These are phyloP conservation scores for Claviceps africana DNA, from an alignment of 2,329 filamentous ascomycete genomes.

Conservation along the genomic window DNA sequence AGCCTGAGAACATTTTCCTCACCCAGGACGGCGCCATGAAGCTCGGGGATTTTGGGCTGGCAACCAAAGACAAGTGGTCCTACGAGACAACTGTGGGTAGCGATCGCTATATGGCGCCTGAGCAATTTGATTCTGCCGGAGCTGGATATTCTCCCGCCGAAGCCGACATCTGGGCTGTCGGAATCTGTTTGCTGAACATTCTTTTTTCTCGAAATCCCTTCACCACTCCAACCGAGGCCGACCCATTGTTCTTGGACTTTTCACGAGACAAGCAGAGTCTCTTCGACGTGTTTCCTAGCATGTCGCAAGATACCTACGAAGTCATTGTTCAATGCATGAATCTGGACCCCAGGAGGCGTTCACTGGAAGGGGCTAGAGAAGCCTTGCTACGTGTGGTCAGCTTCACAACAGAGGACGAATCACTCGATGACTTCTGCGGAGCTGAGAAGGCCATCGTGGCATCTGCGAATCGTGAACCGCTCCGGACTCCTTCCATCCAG, in stretches of 20 bases:
- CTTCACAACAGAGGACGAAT: slow-evolving; percentile 89
- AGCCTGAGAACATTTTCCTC: slow-evolving; percentile 98
- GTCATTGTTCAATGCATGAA: slow-evolving; percentile 84
- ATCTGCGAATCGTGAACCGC: slow-evolving; percentile 82
- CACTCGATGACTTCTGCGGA: slow-evolving; percentile 83
- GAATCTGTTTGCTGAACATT: slow-evolving; percentile 91
- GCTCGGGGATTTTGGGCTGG: slow-evolving; percentile 89
- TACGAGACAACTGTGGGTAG: slow-evolving; percentile 89
- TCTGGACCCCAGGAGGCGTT: slow-evolving; percentile 79
- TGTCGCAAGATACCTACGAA: slow-evolving; percentile 97
- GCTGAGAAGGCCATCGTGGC: slow-evolving; percentile 64
- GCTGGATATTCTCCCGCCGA: slow-evolving; percentile 83
- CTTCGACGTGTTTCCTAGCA: slow-evolving; percentile 95
- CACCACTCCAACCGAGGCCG: slow-evolving; percentile 75
- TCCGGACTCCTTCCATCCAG: slow-evolving; percentile 88
- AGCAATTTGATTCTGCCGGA: slow-evolving; percentile 84
- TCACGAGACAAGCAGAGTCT: slow-evolving; percentile 85
- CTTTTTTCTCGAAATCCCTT: slow-evolving; percentile 96
- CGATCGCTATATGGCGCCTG: slow-evolving; percentile 97
- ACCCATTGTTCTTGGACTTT: slow-evolving; percentile 87
- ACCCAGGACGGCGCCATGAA: slow-evolving; percentile 80
- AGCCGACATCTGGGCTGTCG: slow-evolving; percentile 94
- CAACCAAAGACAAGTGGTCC: slow-evolving; percentile 79
- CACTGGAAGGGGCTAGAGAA: slow-evolving; percentile 61
- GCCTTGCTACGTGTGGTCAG: slow-evolving; percentile 67